phyloP scores from a whole-genome alignment of 495 filamentous ascomycete genomes.

The Arthonia radiata region DNA sequence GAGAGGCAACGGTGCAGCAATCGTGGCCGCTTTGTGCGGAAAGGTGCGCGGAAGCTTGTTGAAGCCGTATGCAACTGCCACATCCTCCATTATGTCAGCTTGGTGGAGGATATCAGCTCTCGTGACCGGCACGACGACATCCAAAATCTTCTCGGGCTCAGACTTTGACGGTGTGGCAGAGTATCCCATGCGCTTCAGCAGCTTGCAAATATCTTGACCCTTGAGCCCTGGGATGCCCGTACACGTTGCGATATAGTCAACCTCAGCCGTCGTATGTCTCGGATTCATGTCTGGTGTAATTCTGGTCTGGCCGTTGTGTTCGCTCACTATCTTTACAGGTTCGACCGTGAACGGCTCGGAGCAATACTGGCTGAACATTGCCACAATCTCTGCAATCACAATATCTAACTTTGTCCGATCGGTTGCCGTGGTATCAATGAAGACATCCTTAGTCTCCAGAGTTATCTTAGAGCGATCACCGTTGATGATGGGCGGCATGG shows the following conservation, averaged over 20 bases:
- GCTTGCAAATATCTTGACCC: slow-evolving; percentile 41
- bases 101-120: slow-evolving; percentile 89
- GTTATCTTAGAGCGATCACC: slow-evolving; percentile 88
- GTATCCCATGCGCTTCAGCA: slow-evolving; percentile 72
- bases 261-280: slow-evolving; percentile 51
- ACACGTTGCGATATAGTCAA: slow-evolving; percentile 80
- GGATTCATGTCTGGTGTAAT: slow-evolving; percentile 55
- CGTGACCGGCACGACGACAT: slow-evolving; percentile 64
- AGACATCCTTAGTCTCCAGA: slow-evolving; percentile 66
- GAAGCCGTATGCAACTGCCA: slow-evolving; percentile 87
- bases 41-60: slow-evolving; percentile 71
- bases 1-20: slow-evolving; percentile 66
- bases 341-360: slow-evolving; percentile 77
- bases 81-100: slow-evolving; percentile 96
- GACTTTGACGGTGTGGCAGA: slow-evolving; percentile 38
- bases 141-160: slow-evolving; percentile 31
- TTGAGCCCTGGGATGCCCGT: slow-evolving; percentile 59
- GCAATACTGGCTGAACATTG: slow-evolving; percentile 92
- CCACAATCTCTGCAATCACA: slow-evolving; percentile 77
- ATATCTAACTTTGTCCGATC: slow-evolving; percentile 94
- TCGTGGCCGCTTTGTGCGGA: slow-evolving; percentile 58
- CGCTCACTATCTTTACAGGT: slow-evolving; percentile 70
- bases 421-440: slow-evolving; percentile 93
- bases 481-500: slow-evolving; percentile 94
- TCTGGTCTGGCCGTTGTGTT: slow-evolving; percentile 66